A percentile compares a stretch with the other conserved stretches of the same genome.
Evolutionary conservation across 257 asterid species (phyloP).

Genomic region (Rhazya stricta): DNA sequence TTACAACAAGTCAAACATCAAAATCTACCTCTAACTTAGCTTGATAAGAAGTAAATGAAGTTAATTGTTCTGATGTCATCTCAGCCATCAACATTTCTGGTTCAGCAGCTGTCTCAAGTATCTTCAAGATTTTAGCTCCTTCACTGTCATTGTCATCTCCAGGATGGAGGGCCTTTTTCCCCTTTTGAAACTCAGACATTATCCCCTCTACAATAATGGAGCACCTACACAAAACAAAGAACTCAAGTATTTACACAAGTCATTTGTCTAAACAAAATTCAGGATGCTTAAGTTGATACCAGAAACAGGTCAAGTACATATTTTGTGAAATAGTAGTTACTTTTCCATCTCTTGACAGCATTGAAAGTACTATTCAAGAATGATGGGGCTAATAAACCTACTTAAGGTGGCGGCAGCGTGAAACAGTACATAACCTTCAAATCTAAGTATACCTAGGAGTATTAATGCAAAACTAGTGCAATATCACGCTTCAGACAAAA

Average conservation of each 20-base stretch:
- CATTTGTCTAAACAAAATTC: not conserved
- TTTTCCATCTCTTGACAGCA: not conserved
- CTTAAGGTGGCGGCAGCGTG: not conserved
- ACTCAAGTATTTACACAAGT: not conserved
- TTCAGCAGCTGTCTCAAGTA: conserved; percentile 96
- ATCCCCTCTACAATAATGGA: conserved; percentile 71
- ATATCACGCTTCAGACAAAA: not conserved
- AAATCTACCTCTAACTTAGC: conserved; percentile 78
- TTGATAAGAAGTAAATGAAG: conserved; percentile 68
- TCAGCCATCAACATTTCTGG: conserved; percentile 97
- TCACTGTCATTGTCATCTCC: conserved; percentile 56
- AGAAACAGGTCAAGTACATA: not conserved
- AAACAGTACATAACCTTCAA: not conserved
- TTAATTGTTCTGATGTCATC: conserved; percentile 78
- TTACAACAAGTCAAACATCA: conserved; percentile 15
- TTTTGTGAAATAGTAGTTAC: not conserved
- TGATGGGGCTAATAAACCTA: not conserved
- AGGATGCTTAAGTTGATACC: not conserved
- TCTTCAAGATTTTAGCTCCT: conserved; percentile 85
- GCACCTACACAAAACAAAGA: conserved; percentile 40
- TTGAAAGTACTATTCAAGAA: not conserved
- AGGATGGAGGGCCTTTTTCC: conserved; percentile 33
- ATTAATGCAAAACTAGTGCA: not conserved
- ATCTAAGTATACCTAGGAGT: not conserved
- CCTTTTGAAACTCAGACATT: conserved; percentile 63